Evolutionary conservation across 2,329 filamentous ascomycete genomes (phyloP).

Genomic region (Pseudogymnoascus sp.): DNA sequence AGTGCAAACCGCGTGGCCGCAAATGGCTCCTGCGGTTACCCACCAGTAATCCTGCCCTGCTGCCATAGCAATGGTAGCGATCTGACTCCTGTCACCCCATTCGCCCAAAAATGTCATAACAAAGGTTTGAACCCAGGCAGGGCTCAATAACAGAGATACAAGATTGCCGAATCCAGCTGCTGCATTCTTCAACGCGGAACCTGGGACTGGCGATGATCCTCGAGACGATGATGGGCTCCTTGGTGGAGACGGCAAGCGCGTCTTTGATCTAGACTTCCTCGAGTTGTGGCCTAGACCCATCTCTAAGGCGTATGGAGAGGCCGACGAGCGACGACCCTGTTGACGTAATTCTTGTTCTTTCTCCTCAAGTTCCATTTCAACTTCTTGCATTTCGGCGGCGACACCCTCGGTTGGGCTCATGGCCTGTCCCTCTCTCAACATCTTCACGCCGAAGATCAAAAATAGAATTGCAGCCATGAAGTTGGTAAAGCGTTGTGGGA

Average conservation of each 20-base stretch:
- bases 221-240: slow-evolving; percentile 74
- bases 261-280: slow-evolving; percentile 63
- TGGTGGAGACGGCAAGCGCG: slow-evolving; percentile 69
- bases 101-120: slow-evolving; percentile 98
- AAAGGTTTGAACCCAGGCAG: slow-evolving; percentile 98
- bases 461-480: slow-evolving; percentile 80
- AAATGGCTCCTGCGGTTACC: slow-evolving; percentile 82
- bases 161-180: slow-evolving; percentile 74
- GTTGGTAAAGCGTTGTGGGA: slow-evolving; percentile 85
- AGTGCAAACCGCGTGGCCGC: slow-evolving; percentile 84
- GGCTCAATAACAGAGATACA: slow-evolving; percentile 77
- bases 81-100: slow-evolving; percentile 96
- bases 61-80: slow-evolving; percentile 97
- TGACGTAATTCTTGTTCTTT: slow-evolving; percentile 73
- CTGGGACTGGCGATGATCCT: slow-evolving; percentile 38
- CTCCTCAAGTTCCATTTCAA: slow-evolving; percentile 85
- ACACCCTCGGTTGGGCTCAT: slow-evolving; percentile 90
- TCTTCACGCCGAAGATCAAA: slow-evolving; percentile 76
- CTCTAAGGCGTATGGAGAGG: slow-evolving; percentile 71
- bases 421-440: slow-evolving; percentile 75
- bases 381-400: slow-evolving; percentile 94
- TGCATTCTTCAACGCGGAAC: slow-evolving; percentile 33
- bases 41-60: slow-evolving; percentile 98
- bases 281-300: slow-evolving; percentile 59
- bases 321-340: slow-evolving; percentile 54